A percentile compares a stretch with the other conserved stretches of the same genome.
These are phyloP conservation scores for Begonia loranthoides DNA, from an alignment of 306 rosid species.

Conservation along the genomic window DNA sequence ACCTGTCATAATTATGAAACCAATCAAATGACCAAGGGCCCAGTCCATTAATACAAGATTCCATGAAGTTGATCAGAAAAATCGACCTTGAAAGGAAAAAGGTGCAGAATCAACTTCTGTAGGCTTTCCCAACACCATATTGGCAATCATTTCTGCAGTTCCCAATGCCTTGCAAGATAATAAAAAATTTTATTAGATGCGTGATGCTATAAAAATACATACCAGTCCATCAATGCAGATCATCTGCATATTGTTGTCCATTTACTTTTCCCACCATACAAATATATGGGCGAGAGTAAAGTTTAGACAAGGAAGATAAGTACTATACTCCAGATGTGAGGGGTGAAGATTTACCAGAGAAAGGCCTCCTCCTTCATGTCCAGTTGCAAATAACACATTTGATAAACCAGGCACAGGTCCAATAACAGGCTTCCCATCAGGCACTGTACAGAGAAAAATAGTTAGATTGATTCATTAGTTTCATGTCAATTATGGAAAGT, in stretches of 20 bases:
- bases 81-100: slow-evolving; percentile 40
- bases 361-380: slow-evolving; percentile 92
- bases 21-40: too few species aligned
- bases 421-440: slow-evolving; percentile 81
- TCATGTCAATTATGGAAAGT: neutral
- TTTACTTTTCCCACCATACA: too few species aligned
- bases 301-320: too few species aligned
- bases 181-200: neutral
- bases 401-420: slow-evolving; percentile 72
- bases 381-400: slow-evolving; percentile 77
- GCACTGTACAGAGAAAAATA: slow-evolving; percentile 38
- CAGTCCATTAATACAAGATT: too few species aligned
- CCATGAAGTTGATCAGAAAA: slow-evolving; percentile 1
- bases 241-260: too few species aligned
- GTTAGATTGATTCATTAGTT: slow-evolving; percentile 9
- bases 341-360: slow-evolving; percentile 42
- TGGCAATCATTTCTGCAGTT: slow-evolving; percentile 70
- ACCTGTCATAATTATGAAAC: too few species aligned
- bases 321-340: neutral
- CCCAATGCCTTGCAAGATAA: slow-evolving; percentile 60
- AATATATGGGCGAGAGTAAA: too few species aligned
- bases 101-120: slow-evolving; percentile 33
- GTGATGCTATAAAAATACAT: neutral
- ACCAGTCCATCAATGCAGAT: neutral
- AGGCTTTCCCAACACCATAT: slow-evolving; percentile 50